Evolutionary conservation across 768 basidiomycete species (phyloP).

Genomic region (Neoboletus brunneissimus): DNA sequence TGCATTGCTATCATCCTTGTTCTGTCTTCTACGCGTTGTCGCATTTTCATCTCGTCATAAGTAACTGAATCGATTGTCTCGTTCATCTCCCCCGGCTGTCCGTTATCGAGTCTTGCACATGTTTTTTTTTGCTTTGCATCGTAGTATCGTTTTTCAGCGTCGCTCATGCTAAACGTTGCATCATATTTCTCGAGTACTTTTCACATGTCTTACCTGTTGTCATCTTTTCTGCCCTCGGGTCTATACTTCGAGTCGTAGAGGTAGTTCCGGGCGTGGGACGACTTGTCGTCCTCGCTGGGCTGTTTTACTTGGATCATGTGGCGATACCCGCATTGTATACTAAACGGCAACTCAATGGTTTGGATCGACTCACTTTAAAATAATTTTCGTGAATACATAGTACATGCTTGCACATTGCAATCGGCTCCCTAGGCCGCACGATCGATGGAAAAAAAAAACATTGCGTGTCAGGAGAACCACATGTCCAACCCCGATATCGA

Average conservation of each 20-base stretch:
- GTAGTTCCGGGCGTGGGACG: neutral
- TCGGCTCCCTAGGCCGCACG: neutral
- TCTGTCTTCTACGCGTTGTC: neutral
- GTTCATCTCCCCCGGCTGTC: neutral
- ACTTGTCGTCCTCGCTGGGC: neutral
- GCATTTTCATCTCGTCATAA: neutral
- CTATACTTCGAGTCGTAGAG: neutral
- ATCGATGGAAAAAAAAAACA: too few relatives aligned
- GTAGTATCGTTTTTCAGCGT: constrained; percentile 1
- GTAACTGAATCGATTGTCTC: neutral
- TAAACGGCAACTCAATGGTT: neutral
- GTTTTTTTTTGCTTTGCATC: neutral
- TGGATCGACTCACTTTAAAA: neutral
- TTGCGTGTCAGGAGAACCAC: neutral
- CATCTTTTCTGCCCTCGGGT: neutral
- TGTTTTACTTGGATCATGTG: neutral
- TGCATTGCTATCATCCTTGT: neutral
- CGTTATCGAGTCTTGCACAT: constrained; percentile 2
- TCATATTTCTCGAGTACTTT: neutral
- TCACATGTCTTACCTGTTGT: neutral
- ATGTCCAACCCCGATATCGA: neutral
- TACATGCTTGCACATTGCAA: neutral
- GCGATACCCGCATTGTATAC: constrained; percentile 13
- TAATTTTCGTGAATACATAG: neutral
- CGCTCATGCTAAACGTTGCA: neutral